Conservation (phyloP, 2,329 filamentous ascomycete species). For the Plectosphaerella sp. region DNA sequence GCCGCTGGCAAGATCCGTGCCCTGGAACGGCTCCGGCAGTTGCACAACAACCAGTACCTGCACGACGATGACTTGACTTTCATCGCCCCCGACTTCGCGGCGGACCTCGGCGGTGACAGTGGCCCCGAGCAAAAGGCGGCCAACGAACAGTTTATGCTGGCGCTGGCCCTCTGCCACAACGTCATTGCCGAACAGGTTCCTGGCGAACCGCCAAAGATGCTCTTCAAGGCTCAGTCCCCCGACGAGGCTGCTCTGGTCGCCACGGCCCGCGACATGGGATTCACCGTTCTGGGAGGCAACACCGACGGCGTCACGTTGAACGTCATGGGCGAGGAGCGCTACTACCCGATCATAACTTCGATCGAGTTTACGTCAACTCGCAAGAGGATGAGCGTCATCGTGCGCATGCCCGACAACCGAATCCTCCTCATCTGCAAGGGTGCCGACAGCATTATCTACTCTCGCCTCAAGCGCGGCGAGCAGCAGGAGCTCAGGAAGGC, state of each 20-base stretch:
- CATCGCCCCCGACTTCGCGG: conserved; percentile 82
- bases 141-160: conserved; percentile 89
- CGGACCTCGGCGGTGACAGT: conserved; percentile 74
- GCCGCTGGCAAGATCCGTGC: conserved; percentile 71
- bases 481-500: conserved; percentile 76
- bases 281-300: conserved; percentile 80
- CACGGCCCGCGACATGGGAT: conserved; percentile 92
- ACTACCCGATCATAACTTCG: conserved; percentile 86
- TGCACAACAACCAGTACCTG: conserved; percentile 87
- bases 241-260: conserved; percentile 93
- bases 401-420: conserved; percentile 85
- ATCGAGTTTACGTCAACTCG: conserved; percentile 96
- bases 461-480: conserved; percentile 77
- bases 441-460: conserved; percentile 95
- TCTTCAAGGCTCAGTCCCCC: conserved; percentile 96
- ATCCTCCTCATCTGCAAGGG: conserved; percentile 97
- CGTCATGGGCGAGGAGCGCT: conserved; percentile 77
- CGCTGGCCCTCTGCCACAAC: conserved; percentile 90
- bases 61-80: conserved; percentile 89
- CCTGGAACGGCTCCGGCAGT: conserved; percentile 64
- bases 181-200: conserved; percentile 88
- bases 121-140: conserved; percentile 72
- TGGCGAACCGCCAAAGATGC: conserved; percentile 84
- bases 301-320: conserved; percentile 81
- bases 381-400: conserved; percentile 97